phyloP scores from a whole-genome alignment of 2,329 filamentous ascomycete species.

The Curvularia spicifera region DNA sequence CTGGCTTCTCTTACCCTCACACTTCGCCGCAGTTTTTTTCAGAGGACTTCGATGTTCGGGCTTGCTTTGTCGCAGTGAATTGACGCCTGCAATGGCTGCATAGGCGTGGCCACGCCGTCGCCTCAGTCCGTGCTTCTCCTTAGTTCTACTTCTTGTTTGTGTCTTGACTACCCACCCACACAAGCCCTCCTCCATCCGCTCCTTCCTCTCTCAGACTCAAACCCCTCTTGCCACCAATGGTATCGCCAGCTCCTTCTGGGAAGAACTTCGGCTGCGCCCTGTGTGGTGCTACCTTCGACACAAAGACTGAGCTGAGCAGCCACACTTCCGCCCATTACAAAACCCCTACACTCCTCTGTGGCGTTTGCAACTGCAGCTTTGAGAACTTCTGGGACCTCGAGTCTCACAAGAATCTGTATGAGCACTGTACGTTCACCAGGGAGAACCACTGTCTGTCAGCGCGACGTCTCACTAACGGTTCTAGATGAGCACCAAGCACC shows the following conservation, averaged over 20 bases:
- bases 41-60: background rate
- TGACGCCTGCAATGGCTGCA: background rate
- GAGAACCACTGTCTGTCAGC: slow-evolving; percentile 10
- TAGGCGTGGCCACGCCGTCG: background rate
- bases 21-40: no score
- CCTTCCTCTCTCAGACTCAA: background rate
- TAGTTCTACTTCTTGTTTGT: slow-evolving; percentile 2
- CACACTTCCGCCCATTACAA: slow-evolving; percentile 24
- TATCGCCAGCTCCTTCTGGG: background rate
- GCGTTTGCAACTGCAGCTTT: slow-evolving; percentile 24
- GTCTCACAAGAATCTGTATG: slow-evolving; percentile 17
- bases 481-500: slow-evolving; percentile 7
- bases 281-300: slow-evolving; percentile 25
- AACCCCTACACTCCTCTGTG: slow-evolving; percentile 13
- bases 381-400: slow-evolving; percentile 31
- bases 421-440: background rate
- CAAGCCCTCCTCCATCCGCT: background rate
- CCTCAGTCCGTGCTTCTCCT: slow-evolving; percentile 7
- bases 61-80: background rate
- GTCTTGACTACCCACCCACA: slow-evolving; percentile 7
- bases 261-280: slow-evolving; percentile 26
- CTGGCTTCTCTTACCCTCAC: background rate
- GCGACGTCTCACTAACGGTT: slow-evolving; percentile 3
- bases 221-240: slow-evolving; percentile 2
- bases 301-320: slow-evolving; percentile 15